Conservation (phyloP, 805 yeast genomes). For the Myxozyma neglecta region DNA sequence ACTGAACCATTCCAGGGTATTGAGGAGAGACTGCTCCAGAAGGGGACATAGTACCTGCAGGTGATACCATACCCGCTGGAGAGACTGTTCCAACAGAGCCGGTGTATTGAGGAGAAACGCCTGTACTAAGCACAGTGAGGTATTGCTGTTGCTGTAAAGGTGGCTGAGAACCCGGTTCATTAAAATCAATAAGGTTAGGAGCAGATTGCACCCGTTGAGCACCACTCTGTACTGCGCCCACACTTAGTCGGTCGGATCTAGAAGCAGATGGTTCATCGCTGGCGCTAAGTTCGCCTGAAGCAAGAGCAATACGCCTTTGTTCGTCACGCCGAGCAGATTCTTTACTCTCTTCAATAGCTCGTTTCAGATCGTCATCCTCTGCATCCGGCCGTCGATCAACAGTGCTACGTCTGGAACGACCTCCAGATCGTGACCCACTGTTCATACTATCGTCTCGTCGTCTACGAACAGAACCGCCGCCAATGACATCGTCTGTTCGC, state of each 20-base stretch:
- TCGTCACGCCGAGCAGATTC: conserved; percentile 79
- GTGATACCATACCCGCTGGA: conserved; percentile 8
- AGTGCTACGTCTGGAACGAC: conserved; percentile 16
- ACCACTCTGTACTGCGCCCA: conserved; percentile 68
- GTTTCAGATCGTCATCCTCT: conserved; percentile 63
- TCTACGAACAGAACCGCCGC: not conserved
- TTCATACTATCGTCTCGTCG: conserved; percentile 9
- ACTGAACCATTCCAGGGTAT: conserved; percentile 11
- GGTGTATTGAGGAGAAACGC: conserved; percentile 18
- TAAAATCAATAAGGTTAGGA: conserved; percentile 41
- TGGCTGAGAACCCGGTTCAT: conserved; percentile 53
- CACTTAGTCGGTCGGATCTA: conserved; percentile 36
- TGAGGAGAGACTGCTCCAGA: conserved; percentile 20
- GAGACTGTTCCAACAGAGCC: conserved; percentile 5
- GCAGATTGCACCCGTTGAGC: conserved; percentile 55
- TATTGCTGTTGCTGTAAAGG: conserved; percentile 43
- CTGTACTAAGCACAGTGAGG: conserved; percentile 15
- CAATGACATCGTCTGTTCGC: conserved; percentile 17
- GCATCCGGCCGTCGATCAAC: not conserved
- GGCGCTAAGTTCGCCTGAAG: conserved; percentile 37
- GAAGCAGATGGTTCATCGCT: conserved; percentile 39
- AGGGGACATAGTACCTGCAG: conserved; percentile 10
- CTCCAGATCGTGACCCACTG: conserved; percentile 1
- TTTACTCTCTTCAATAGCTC: conserved; percentile 77
- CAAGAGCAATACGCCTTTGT: conserved; percentile 47